Evolutionary conservation across 345 rosid genomes (phyloP), one percentile per base, ranked within the genome.

Genomic region (Dimocarpus longan): DNA sequence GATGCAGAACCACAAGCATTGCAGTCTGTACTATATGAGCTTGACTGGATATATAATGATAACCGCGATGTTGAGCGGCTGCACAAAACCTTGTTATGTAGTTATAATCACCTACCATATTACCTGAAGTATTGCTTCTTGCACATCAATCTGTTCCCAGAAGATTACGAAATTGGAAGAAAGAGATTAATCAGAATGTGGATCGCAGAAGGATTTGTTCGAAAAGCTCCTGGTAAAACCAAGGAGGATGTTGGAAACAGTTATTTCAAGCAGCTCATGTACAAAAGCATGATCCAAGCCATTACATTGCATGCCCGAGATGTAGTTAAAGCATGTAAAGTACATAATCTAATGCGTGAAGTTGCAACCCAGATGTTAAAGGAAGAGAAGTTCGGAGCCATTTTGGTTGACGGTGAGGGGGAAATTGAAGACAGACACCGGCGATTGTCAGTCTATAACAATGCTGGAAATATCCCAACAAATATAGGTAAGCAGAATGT

Each of bases 71-170:
- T 66, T 66, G 69, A 66, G 69, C 69, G 69, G 43, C 40, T 66
- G 18, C 32, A 66, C 44, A 66, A 66, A 66, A 44, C 69, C 18
- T 32, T 66, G 13, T 32, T 66, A 16, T 66, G 32, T 32, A 66
- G 44, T 66, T 32, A 66, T 32, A 66, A 5, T 66, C 70, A 66
- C 7, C 22, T 66, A 66, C 70, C 42, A 18, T 66, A 28, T 66
- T 66, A 66, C 44, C 70, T 66, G 7, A 37, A 37, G 70, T 66
- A 66, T 37, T 66, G 70, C 70, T 66, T 66, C 42, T 66, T 66
- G 70, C 40, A 66, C 15, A 66, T 66, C 18, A 32, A 42, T 40
- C 40, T 66, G 42, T 66, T 66, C 70, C 70, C n/a, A 5, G 70
- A 66, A 32, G 70, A 66, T 16, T 66, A 66, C 3, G 46, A 66